Evolutionary conservation across 2,329 filamentous ascomycete species (phyloP).

Genomic region (Ilyonectria mors-panacis): DNA sequence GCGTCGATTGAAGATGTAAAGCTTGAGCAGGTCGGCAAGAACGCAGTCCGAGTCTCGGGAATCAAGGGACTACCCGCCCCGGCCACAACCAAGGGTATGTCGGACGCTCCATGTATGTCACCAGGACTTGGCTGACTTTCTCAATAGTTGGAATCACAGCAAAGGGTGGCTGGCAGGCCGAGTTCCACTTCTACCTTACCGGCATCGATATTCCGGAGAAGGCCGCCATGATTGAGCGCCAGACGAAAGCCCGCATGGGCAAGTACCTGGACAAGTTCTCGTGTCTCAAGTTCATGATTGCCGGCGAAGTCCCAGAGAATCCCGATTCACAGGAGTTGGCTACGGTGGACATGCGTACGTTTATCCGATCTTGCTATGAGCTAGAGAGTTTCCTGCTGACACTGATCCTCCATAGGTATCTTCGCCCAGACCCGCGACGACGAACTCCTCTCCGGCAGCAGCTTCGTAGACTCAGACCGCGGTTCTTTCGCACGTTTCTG

Average conservation of each 20-base stretch:
- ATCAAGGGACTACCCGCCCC: slow-evolving; percentile 53
- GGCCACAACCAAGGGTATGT: slow-evolving; percentile 49
- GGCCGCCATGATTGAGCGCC: slow-evolving; percentile 57
- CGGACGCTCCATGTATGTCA: not conserved
- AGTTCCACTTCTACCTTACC: slow-evolving; percentile 59
- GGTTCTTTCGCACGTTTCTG: slow-evolving; percentile 39
- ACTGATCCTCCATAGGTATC: slow-evolving; percentile 36
- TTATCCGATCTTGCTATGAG: not conserved
- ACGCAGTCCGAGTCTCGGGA: slow-evolving; percentile 51
- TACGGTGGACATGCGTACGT: slow-evolving; percentile 60
- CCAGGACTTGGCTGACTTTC: not conserved
- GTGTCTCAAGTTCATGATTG: slow-evolving; percentile 50
- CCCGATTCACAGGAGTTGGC: slow-evolving; percentile 59
- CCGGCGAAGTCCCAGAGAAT: slow-evolving; percentile 56
- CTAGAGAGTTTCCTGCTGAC: not conserved
- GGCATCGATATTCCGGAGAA: slow-evolving; percentile 60
- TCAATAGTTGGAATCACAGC: slow-evolving; percentile 56
- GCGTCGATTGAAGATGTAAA: slow-evolving; percentile 54
- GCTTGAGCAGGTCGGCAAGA: slow-evolving; percentile 62
- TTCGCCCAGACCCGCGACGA: slow-evolving; percentile 60
- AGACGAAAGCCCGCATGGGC: slow-evolving; percentile 50
- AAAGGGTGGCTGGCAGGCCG: slow-evolving; percentile 59
- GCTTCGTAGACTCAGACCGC: slow-evolving; percentile 53
- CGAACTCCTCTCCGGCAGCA: slow-evolving; percentile 46
- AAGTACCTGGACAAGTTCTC: slow-evolving; percentile 53